Base-by-base conservation (phyloP, 2,329 filamentous ascomycete species). In the Alternaria burnsii region DNA sequence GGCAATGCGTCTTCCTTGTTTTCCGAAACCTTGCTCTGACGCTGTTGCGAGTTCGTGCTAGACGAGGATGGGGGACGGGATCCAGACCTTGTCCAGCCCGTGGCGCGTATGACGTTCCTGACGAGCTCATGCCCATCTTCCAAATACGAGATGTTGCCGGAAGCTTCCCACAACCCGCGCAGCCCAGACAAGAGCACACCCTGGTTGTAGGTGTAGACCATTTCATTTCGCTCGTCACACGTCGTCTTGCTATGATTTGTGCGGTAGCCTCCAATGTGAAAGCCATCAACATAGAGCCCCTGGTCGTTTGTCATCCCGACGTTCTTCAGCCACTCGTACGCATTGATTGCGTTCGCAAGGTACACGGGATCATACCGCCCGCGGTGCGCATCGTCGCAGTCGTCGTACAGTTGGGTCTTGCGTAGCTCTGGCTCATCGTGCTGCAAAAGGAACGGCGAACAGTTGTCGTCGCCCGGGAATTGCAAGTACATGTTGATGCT, bases 161-260 rank as follows among this genome's bases (percentile, higher is more conserved):
- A 97, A 14, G 88, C 88, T 63, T 91, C 86, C 87, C 91, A 97
- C 0, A 97, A 84, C 1, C 89, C 91, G 34, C 92, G 87, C 56
- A 93, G 87, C 12, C 93, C 94, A 5, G 91, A 93, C 22, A 97
- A 85, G 1, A 98, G 73, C 4, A 97, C 93, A 22, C 94, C 94
- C 78, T 98, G 94, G 79, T 98, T 98, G 81, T 98, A 97, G 0
- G 93, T 96, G 78, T 94, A 97, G 9, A 97, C 90, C 89, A 93
- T 94, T 68, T 94, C 88, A 77, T 97, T 92, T 50, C 93, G 87
- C 51, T 87, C 77, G 74, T 97, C 92, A 76, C 94, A 97, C 64
- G 87, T 84, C 0, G 87, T 89, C 57, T 91, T 93, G 60, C 85
- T 84, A 7, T 81, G 80, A 58, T 87, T 85, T 26, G 79, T 75